Evolutionary conservation across 2,329 filamentous ascomycete species (phyloP).

Genomic region (Fusarium piperis): DNA sequence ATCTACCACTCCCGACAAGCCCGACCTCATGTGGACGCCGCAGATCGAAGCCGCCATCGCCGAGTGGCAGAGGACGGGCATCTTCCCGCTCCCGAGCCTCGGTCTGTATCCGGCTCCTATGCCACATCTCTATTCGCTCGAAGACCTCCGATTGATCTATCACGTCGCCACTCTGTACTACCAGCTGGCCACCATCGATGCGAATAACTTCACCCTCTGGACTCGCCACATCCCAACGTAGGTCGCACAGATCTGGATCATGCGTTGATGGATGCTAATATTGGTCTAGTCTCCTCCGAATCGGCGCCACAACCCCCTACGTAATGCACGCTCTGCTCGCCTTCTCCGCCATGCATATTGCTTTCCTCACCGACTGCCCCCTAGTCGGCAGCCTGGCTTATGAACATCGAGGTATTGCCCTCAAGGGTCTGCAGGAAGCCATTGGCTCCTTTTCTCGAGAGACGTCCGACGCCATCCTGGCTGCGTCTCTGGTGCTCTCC

Average conservation of each 20-base stretch:
- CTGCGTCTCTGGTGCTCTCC: slow-evolving; percentile 88
- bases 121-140: slow-evolving; percentile 76
- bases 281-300: slow-evolving; percentile 64
- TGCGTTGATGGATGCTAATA: slow-evolving; percentile 21
- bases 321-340: slow-evolving; percentile 95
- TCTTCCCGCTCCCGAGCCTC: slow-evolving; percentile 86
- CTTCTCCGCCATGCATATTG: slow-evolving; percentile 93
- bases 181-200: slow-evolving; percentile 79
- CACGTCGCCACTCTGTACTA: slow-evolving; percentile 88
- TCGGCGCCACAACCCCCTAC: slow-evolving; percentile 83
- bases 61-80: slow-evolving; percentile 83
- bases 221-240: slow-evolving; percentile 92
- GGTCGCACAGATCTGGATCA: slow-evolving; percentile 50
- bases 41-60: slow-evolving; percentile 84
- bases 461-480: slow-evolving; percentile 91
- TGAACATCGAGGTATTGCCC: slow-evolving; percentile 84
- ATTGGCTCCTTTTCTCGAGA: slow-evolving; percentile 85
- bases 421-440: slow-evolving; percentile 88
- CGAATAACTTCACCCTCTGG: slow-evolving; percentile 90
- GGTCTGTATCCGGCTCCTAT: slow-evolving; percentile 78
- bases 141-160: slow-evolving; percentile 88
- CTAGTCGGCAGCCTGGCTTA: slow-evolving; percentile 89
- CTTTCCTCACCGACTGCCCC: slow-evolving; percentile 86
- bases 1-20: slow-evolving; percentile 68
- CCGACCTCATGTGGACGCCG: slow-evolving; percentile 84